Percentiles rank a stretch among this genome's conserved stretches.
Conservation (phyloP, 2,329 filamentous ascomycete species). For the Fusarium nematophilum region DNA sequence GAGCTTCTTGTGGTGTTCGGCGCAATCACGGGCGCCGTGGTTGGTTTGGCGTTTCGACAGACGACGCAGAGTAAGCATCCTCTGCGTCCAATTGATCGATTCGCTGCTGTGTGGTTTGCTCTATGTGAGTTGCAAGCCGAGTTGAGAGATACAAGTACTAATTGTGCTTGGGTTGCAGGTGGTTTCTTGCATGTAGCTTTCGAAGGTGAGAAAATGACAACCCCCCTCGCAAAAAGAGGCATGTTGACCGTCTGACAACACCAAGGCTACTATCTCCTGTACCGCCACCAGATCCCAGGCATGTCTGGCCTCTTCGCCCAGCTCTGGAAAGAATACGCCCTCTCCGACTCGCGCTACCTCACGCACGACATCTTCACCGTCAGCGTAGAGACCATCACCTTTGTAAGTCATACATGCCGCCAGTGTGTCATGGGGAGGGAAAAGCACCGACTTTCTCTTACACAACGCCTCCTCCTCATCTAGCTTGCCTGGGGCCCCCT, state of each 20-base stretch:
- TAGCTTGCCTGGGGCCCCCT: constrained; percentile 70
- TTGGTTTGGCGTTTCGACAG: constrained; percentile 47
- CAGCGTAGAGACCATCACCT: constrained; percentile 87
- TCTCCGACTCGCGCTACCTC: constrained; percentile 88
- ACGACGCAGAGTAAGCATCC: constrained; percentile 32
- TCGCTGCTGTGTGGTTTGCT: constrained; percentile 64
- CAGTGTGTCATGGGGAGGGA: too few species aligned
- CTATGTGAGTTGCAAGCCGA: constrained; percentile 66
- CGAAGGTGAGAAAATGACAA: constrained; percentile 69
- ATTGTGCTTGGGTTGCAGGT: constrained; percentile 52
- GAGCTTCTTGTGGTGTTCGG: constrained; percentile 53
- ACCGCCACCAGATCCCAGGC: constrained; percentile 73
- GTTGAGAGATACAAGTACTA: not conserved
- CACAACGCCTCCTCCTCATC: not conserved
- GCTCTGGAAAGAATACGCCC: constrained; percentile 92
- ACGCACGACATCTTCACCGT: constrained; percentile 85
- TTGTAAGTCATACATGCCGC: constrained; percentile 62
- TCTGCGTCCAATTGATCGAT: constrained; percentile 51
- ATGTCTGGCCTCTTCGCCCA: constrained; percentile 82
- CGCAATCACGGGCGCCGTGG: constrained; percentile 49
- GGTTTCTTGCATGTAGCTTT: constrained; percentile 83
- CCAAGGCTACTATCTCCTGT: constrained; percentile 79
- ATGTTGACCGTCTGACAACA: not conserved
- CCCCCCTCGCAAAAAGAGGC: not conserved
- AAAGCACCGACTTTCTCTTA: not conserved